A percentile compares a stretch with the other conserved stretches of the same genome.
These are phyloP conservation scores for Yamadazyma sp. DNA, from an alignment of 1,139 yeast species.

Conservation along the genomic window DNA sequence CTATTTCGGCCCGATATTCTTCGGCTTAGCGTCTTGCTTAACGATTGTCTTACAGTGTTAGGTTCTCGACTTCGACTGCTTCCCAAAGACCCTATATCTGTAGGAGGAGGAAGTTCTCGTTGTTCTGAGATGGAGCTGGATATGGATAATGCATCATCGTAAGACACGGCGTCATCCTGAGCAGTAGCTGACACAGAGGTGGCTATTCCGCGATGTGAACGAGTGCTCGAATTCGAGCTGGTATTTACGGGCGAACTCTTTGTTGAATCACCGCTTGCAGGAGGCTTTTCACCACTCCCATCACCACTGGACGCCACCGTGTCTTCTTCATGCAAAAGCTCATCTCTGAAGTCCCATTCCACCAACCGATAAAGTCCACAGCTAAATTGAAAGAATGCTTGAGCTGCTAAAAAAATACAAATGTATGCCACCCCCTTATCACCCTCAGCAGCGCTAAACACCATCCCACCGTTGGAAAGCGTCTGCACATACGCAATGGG, in stretches of 20 bases:
- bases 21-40: conserved; percentile 10
- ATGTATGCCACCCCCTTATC: conserved; percentile 84
- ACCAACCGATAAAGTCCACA: conserved; percentile 71
- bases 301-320: neutral
- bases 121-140: conserved; percentile 13
- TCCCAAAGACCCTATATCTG: conserved; percentile 8
- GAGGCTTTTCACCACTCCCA: neutral
- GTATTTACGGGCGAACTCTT: too few relatives aligned
- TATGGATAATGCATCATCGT: conserved; percentile 22
- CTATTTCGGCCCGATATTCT: conserved; percentile 10
- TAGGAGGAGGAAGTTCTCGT: conserved; percentile 14
- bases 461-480: conserved; percentile 60
- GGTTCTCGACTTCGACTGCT: conserved; percentile 1
- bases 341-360: conserved; percentile 63
- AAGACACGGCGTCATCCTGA: conserved; percentile 15
- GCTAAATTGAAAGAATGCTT: conserved; percentile 70
- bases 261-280: neutral
- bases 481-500: conserved; percentile 90
- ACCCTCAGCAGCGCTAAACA: conserved; percentile 59
- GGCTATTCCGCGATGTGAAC: too few relatives aligned
- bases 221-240: too few relatives aligned
- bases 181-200: too few relatives aligned
- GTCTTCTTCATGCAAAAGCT: conserved; percentile 13
- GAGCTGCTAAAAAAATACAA: conserved; percentile 74
- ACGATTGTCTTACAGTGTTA: neutral